Evolutionary conservation across 306 rosid species (phyloP), one percentile per base, ranked within the genome.

Genomic region (Acacia melanoxylon): DNA sequence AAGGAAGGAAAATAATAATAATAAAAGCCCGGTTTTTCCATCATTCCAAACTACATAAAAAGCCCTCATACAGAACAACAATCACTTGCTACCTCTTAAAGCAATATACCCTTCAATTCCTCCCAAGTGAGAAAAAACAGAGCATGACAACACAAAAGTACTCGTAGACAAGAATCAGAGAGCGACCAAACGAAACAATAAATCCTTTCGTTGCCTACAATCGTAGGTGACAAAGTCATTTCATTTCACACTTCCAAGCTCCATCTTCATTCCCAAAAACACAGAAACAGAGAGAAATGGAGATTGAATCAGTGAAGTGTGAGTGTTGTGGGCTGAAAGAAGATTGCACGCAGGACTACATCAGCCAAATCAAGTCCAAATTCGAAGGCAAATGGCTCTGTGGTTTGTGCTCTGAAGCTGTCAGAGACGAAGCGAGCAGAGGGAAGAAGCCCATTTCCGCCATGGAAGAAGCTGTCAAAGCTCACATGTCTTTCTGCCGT

Each of bases 331-430:
- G 97, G 0, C 81, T 93, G 74, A 92, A 91, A 90, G 99, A 96
- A 81, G 99, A 96, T 46, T 96, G 99, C 87, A 96, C 99, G 1
- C 94, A 92, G 81, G 94, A 87, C 45, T 93, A 96, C 35, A 96
- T 93, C 69, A 81, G 75, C 6, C 86, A 90, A 51, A 94, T 96
- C 31, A 92, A 92, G 84, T 85, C 89, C 11, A 93, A 92, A 40
- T 96, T 96, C 48, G 90, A 91, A 42, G 97, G 93, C 3, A 96
- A 92, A 92, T 96, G 99, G 99, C 85, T 96, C 2, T 96, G 99
- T 88, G 99, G 99, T 78, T 81, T 96, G 78, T 96, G 99, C 85
- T 93, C 99, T 61, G 99, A 96, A 88, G 99, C 99, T 27, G 99
- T 96, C 0, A 90, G 97, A 76, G 98, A 96, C 73, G 99, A 96